These are phyloP conservation scores for Leccinellum luteum DNA, from an alignment of 768 basidiomycete genomes.

Conservation along the genomic window DNA sequence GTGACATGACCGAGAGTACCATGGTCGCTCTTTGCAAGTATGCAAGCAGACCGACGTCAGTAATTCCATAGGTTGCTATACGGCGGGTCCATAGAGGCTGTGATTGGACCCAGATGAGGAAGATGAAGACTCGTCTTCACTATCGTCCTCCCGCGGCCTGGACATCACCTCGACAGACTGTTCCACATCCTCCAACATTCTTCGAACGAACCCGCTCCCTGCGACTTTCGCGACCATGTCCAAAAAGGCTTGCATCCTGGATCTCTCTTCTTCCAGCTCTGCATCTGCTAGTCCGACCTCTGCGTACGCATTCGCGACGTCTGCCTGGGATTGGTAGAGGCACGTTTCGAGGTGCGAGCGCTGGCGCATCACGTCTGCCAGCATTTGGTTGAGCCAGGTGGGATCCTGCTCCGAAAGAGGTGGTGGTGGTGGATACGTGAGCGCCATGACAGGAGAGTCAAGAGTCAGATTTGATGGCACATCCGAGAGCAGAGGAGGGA, in stretches of 20 bases:
- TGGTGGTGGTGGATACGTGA: constrained; percentile 27
- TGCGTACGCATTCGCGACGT: constrained; percentile 21
- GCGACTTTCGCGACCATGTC: constrained; percentile 24
- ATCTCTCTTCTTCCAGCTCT: constrained; percentile 24
- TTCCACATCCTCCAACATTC: constrained; percentile 21
- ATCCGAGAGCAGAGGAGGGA: constrained; percentile 2
- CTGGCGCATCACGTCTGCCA: constrained; percentile 25
- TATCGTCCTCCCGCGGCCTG: not conserved
- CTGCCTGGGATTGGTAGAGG: constrained; percentile 15
- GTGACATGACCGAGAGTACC: not conserved
- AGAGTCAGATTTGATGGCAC: constrained; percentile 10
- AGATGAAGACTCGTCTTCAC: not conserved
- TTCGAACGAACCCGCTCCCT: constrained; percentile 27
- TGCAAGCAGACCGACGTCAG: not conserved
- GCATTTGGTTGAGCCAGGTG: constrained; percentile 27
- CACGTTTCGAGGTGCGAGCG: constrained; percentile 18
- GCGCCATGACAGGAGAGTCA: constrained; percentile 27
- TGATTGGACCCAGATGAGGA: constrained; percentile 1
- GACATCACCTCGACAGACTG: constrained; percentile 15
- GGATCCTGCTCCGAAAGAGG: constrained; percentile 28
- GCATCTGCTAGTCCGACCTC: constrained; percentile 28
- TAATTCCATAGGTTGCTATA: not conserved
- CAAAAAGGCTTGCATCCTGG: constrained; percentile 25
- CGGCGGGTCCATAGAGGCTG: not conserved
- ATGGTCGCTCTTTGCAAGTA: not conserved